Conservation (phyloP, 1,284 basidiomycete genomes). For the Uromyces viciae-fabae region DNA sequence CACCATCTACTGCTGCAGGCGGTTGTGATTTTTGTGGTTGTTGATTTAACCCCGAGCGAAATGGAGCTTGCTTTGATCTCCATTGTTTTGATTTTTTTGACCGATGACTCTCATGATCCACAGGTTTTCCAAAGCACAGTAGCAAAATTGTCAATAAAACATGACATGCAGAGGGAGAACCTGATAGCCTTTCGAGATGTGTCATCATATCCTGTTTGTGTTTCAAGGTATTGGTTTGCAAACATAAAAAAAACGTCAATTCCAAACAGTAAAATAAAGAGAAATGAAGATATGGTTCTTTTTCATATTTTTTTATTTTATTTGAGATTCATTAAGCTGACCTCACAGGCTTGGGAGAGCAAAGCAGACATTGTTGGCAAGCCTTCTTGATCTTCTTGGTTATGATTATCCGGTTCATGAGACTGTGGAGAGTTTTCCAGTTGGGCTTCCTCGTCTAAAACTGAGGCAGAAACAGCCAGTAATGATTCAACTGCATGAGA, state of each 20-base stretch:
- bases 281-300: neutral
- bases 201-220: constrained; percentile 66
- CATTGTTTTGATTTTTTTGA: constrained; percentile 73
- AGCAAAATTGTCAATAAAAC: constrained; percentile 73
- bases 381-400: constrained; percentile 59
- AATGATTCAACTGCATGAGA: constrained; percentile 90
- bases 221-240: neutral
- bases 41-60: constrained; percentile 66
- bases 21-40: constrained; percentile 50
- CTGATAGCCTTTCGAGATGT: constrained; percentile 64
- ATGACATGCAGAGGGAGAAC: constrained; percentile 82
- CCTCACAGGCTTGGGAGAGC: constrained; percentile 64
- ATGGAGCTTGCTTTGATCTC: constrained; percentile 69
- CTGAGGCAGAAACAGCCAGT: constrained; percentile 68
- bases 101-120: constrained; percentile 61
- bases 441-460: constrained; percentile 74
- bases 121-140: constrained; percentile 61
- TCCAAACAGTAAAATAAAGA: constrained; percentile 47
- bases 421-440: constrained; percentile 57
- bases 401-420: constrained; percentile 54
- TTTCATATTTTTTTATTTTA: too few relatives aligned
- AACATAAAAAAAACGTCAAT: constrained; percentile 36
- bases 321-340: too few relatives aligned
- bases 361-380: constrained; percentile 70
- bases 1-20: too few relatives aligned